These are phyloP conservation scores for Botrytis paeoniae DNA, from an alignment of 2,329 filamentous ascomycete genomes.

Conservation along the genomic window DNA sequence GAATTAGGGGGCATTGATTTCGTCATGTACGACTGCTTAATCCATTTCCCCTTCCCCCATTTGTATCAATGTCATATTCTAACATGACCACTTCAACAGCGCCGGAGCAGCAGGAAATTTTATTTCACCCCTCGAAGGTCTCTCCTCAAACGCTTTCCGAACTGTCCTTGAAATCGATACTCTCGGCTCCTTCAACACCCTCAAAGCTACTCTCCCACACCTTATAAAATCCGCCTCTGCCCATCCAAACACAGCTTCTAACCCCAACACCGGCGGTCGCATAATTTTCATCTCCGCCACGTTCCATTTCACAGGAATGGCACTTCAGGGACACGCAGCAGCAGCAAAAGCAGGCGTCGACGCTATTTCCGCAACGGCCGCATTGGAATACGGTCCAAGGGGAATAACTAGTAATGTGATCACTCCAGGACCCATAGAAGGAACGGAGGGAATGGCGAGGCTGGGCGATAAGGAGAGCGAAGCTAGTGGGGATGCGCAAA, in stretches of 20 bases:
- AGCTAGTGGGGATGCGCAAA: slow-evolving; percentile 32
- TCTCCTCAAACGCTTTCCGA: slow-evolving; percentile 89
- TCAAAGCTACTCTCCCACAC: slow-evolving; percentile 86
- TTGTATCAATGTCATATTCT: neutral
- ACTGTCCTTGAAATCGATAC: slow-evolving; percentile 96
- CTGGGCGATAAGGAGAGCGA: slow-evolving; percentile 41
- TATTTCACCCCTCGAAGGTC: slow-evolving; percentile 75
- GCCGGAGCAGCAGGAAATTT: slow-evolving; percentile 97
- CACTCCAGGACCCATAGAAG: slow-evolving; percentile 72
- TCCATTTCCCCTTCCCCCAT: slow-evolving; percentile 15
- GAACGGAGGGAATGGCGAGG: slow-evolving; percentile 76
- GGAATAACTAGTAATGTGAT: slow-evolving; percentile 88
- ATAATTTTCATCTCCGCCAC: slow-evolving; percentile 90
- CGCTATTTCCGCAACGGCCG: slow-evolving; percentile 72
- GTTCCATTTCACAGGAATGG: slow-evolving; percentile 84
- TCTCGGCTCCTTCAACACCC: slow-evolving; percentile 87
- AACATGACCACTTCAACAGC: slow-evolving; percentile 44
- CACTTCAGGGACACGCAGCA: slow-evolving; percentile 83
- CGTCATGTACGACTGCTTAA: slow-evolving; percentile 65
- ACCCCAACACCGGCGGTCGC: slow-evolving; percentile 64
- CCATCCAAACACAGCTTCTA: slow-evolving; percentile 55
- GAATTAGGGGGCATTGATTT: slow-evolving; percentile 89
- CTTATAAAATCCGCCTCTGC: slow-evolving; percentile 70
- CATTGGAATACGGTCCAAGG: slow-evolving; percentile 84
- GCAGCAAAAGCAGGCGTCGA: slow-evolving; percentile 92